phyloP scores from a whole-genome alignment of 2,329 filamentous ascomycete species.

The Rhexocercosporidium sp. region DNA sequence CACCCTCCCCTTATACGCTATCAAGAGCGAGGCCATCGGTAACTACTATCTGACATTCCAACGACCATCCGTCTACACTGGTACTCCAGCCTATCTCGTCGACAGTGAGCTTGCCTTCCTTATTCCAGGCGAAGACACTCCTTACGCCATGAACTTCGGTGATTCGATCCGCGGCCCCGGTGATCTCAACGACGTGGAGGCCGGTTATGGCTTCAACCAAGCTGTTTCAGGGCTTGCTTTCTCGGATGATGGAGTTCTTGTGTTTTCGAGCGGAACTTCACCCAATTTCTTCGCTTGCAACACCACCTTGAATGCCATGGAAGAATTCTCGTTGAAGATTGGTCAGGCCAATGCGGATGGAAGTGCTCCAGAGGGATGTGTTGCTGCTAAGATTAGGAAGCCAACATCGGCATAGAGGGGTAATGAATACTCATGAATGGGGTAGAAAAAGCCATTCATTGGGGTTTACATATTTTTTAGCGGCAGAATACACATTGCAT shows the following conservation, averaged over 20 bases:
- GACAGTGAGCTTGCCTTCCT: slow-evolving; percentile 5
- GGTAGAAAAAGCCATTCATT: too few species aligned
- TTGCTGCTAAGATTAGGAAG: neutral
- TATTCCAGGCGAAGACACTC: neutral
- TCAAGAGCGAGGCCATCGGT: neutral
- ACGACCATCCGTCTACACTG: slow-evolving; percentile 5
- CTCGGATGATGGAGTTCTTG: neutral
- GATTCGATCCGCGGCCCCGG: neutral
- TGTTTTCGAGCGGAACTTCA: neutral
- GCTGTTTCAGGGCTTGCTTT: neutral
- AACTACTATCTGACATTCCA: slow-evolving; percentile 17
- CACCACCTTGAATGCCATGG: neutral
- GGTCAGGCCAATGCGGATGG: neutral
- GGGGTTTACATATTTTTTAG: too few species aligned
- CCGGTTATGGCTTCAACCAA: neutral
- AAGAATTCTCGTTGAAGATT: neutral
- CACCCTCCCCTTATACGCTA: slow-evolving; percentile 4
- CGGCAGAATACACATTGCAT: too few species aligned
- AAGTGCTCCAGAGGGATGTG: neutral
- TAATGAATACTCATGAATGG: too few species aligned
- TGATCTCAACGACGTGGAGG: neutral
- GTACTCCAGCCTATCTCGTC: slow-evolving; percentile 17
- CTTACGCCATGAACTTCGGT: neutral
- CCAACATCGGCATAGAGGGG: too few species aligned
- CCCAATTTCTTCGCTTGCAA: neutral